These are phyloP conservation scores for Wallemia mellicola DNA, from an alignment of 1,284 basidiomycete genomes.

Conservation along the genomic window DNA sequence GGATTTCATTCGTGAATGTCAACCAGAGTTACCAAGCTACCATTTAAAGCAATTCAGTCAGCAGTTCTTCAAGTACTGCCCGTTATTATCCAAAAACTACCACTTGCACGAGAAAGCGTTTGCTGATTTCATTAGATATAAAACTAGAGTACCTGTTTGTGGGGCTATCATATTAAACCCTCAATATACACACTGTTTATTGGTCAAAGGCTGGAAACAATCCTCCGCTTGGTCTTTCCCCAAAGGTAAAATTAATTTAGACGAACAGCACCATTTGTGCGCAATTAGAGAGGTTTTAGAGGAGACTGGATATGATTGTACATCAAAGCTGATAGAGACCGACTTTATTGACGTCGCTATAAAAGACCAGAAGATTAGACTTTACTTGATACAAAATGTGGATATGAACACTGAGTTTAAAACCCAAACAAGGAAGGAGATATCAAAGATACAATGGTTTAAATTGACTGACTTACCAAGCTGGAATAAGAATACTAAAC, in stretches of 20 bases:
- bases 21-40: slow-evolving; percentile 57
- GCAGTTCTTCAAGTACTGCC: slow-evolving; percentile 57
- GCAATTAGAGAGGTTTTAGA: slow-evolving; percentile 77
- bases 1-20: slow-evolving; percentile 80
- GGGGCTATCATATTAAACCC: slow-evolving; percentile 85
- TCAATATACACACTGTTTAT: slow-evolving; percentile 30
- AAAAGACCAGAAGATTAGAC: slow-evolving; percentile 50
- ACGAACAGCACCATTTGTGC: slow-evolving; percentile 51
- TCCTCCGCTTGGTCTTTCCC: slow-evolving; percentile 95
- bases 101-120: slow-evolving; percentile 50
- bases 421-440: slow-evolving; percentile 89
- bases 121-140: slow-evolving; percentile 70
- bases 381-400: slow-evolving; percentile 76
- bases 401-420: slow-evolving; percentile 66
- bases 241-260: slow-evolving; percentile 93
- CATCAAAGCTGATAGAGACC: slow-evolving; percentile 31
- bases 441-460: slow-evolving; percentile 97
- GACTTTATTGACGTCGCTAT: slow-evolving; percentile 64
- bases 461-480: slow-evolving; percentile 63
- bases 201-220: slow-evolving; percentile 93
- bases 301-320: slow-evolving; percentile 72
- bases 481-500: slow-evolving; percentile 50
- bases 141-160: slow-evolving; percentile 92
- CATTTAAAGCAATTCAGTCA: slow-evolving; percentile 82
- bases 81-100: slow-evolving; percentile 45